Evolutionary conservation across 768 basidiomycete genomes (phyloP).

Genomic region (Mrakia gelida): DNA sequence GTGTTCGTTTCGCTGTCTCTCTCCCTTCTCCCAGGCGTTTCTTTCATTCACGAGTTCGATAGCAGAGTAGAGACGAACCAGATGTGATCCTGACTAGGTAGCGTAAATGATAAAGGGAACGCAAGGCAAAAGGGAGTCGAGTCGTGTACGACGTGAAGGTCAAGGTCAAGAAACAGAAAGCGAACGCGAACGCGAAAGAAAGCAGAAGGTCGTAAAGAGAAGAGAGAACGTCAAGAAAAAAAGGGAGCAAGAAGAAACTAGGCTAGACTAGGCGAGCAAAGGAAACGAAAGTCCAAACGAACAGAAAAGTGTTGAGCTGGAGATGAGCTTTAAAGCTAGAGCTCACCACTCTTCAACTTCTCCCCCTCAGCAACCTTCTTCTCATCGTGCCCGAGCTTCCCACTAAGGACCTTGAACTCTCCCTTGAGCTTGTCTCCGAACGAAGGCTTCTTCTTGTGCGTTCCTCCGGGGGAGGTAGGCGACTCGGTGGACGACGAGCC

Average conservation of each 20-base stretch:
- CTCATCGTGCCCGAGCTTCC: not conserved
- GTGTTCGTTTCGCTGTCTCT: too few species aligned
- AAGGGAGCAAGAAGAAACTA: not conserved
- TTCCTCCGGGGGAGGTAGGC: not conserved
- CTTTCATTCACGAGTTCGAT: too few species aligned
- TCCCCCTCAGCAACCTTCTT: conserved; percentile 2
- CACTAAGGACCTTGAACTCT: not conserved
- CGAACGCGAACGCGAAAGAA: not conserved
- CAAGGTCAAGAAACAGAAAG: not conserved
- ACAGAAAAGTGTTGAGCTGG: not conserved
- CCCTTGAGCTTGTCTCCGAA: conserved; percentile 2
- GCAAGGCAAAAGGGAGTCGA: too few species aligned
- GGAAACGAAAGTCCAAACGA: not conserved
- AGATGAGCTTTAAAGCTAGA: too few species aligned
- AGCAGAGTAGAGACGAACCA: too few species aligned
- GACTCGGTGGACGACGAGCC: not conserved
- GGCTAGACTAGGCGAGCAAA: not conserved
- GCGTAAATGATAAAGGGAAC: too few species aligned
- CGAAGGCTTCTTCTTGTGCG: not conserved
- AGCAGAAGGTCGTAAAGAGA: not conserved
- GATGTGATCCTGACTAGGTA: too few species aligned
- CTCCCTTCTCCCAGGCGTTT: too few species aligned
- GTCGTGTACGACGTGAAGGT: not conserved
- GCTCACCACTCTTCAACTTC: not conserved
- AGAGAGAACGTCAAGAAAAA: not conserved